Evolutionary conservation across 139 green algal genomes (phyloP).

Genomic region (Auxenochlorella pyrenoidosa): DNA sequence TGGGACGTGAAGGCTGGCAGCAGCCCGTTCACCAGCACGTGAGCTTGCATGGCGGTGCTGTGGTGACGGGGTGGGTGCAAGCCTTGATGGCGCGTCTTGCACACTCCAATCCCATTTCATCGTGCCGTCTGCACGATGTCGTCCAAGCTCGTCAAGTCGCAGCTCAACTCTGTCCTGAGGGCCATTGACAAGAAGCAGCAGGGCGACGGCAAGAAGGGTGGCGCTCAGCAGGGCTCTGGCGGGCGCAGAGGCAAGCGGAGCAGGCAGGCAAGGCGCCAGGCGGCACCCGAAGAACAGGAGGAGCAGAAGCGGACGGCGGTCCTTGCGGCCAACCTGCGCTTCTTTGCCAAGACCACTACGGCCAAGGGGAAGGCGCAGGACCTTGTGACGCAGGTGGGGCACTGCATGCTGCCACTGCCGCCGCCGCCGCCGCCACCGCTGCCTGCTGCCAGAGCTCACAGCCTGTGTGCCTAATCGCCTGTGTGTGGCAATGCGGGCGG

Average conservation of each 20-base stretch:
- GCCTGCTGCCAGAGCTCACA: neutral
- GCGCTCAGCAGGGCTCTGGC: neutral
- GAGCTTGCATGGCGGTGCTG: neutral
- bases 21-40: too few relatives aligned
- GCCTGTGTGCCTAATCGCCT: neutral
- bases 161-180: slow-evolving; percentile 47
- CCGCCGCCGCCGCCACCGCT: neutral
- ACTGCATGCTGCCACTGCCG: neutral
- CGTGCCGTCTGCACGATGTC: slow-evolving; percentile 45
- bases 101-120: too few relatives aligned
- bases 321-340: slow-evolving; percentile 56
- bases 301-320: slow-evolving; percentile 7
- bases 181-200: slow-evolving; percentile 40
- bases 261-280: slow-evolving; percentile 13
- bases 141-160: slow-evolving; percentile 50
- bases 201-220: neutral
- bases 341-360: slow-evolving; percentile 52
- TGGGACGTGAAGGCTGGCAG: too few relatives aligned
- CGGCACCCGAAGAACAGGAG: neutral
- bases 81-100: too few relatives aligned
- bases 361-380: slow-evolving; percentile 10
- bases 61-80: too few relatives aligned
- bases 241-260: neutral
- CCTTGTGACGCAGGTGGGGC: slow-evolving; percentile 25
- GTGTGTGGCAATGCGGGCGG: neutral